Conservation (phyloP, 169 alveolate genomes). For the Eimeria nieschulzi region DNA sequence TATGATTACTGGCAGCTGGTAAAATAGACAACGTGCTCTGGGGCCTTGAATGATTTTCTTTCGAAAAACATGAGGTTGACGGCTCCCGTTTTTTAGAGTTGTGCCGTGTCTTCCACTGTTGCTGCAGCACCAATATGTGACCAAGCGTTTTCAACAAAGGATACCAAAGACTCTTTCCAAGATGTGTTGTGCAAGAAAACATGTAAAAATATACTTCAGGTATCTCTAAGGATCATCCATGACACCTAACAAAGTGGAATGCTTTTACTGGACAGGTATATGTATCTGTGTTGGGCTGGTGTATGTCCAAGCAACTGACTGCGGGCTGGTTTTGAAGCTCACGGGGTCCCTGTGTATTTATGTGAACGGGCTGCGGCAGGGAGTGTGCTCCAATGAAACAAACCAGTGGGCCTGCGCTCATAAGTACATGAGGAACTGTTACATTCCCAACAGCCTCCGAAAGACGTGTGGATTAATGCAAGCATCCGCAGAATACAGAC, state of each 20-base stretch:
- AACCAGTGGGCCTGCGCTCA: slow-evolving; percentile 47
- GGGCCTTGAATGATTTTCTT: too few relatives aligned
- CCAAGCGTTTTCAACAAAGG: slow-evolving; percentile 36
- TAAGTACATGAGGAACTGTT: slow-evolving; percentile 8
- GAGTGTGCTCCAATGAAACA: not conserved
- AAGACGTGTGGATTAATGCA: slow-evolving; percentile 36
- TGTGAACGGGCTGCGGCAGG: slow-evolving; percentile 31
- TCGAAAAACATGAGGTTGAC: too few relatives aligned
- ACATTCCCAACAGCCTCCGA: slow-evolving; percentile 54
- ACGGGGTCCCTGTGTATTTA: too few relatives aligned
- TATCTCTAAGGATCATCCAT: not conserved
- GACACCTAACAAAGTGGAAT: not conserved
- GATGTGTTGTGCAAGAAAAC: slow-evolving; percentile 35
- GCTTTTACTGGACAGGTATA: not conserved
- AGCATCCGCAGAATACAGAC: not conserved
- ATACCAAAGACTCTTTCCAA: not conserved
- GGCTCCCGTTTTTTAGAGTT: too few relatives aligned
- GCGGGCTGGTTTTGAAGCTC: too few relatives aligned
- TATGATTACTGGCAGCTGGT: too few relatives aligned
- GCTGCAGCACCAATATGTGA: slow-evolving; percentile 60
- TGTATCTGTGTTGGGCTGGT: too few relatives aligned
- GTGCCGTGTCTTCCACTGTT: not conserved
- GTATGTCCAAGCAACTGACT: too few relatives aligned
- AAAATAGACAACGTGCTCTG: too few relatives aligned
- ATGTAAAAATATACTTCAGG: slow-evolving; percentile 45